Base-by-base conservation (phyloP, 805 yeast species). In the Kregervanrija pseudodelftensis region DNA sequence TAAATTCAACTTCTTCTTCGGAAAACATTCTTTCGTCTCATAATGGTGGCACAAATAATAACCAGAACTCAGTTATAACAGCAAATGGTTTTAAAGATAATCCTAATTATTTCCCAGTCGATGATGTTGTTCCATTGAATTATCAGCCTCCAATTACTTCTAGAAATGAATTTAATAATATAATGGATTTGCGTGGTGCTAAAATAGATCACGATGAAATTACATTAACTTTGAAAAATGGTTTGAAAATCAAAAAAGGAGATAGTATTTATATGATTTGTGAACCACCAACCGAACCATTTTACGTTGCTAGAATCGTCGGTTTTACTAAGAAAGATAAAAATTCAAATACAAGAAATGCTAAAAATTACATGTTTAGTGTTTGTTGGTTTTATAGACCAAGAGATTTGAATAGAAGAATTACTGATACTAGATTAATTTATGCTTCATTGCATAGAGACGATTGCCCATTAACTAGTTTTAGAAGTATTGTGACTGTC, bases 271-370 rank as follows among this genome's bases (percentile, higher is more conserved):
- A 85, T 59, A 79, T 90, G 80, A 73, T 90, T 11, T 79, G 93
- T 50, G 96, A 88, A 61, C 96, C 96, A 1, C 88, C 96, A 0
- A 93, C 95, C 2, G 96, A 88, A 55, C 97, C 98, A 0, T 93
- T 85, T 67, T 86, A 88, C 56, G 76, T 93, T 37, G 98, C 95
- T 1, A 70, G 91, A 36, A 73, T 91, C 35, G 76, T 86, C 70
- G 93, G 90, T 12, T 87, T 89, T 52, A 71, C 69, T 3, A 61
- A 62, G 41, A 73, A 68, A 52, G 71, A 67, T 43, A 63, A 60
- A 43, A 46, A 42, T 28, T 42, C 46, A 32, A 48, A 40, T 38
- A 53, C 64, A 34, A 73, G 70, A 45, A 70, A 72, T 8, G 82
- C 84, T 2, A 72, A 71, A 30, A 70, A 72, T 41, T 83, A 70